These are phyloP conservation scores for Candida sithepensis DNA, from an alignment of 805 yeast genomes.

Conservation along the genomic window DNA sequence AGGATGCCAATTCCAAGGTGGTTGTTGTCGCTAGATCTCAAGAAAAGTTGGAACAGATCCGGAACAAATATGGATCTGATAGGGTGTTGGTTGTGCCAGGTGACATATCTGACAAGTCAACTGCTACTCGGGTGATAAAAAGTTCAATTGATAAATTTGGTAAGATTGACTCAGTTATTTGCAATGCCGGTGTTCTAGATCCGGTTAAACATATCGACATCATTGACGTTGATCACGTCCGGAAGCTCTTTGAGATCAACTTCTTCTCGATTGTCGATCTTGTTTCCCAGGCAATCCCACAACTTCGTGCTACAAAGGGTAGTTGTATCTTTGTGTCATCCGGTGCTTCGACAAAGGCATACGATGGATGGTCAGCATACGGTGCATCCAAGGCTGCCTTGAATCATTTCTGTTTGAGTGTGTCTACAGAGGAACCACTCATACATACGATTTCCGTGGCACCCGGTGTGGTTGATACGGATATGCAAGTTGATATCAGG, in stretches of 20 bases:
- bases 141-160: slow-evolving; percentile 50
- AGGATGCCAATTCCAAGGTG: slow-evolving; percentile 38
- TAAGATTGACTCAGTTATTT: slow-evolving; percentile 57
- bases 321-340: slow-evolving; percentile 78
- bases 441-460: slow-evolving; percentile 72
- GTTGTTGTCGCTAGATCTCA: slow-evolving; percentile 73
- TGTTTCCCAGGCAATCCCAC: slow-evolving; percentile 52
- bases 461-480: slow-evolving; percentile 93
- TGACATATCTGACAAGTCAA: slow-evolving; percentile 49
- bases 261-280: slow-evolving; percentile 70
- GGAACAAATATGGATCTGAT: slow-evolving; percentile 40
- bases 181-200: slow-evolving; percentile 80
- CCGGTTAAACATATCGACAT: slow-evolving; percentile 62
- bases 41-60: slow-evolving; percentile 35
- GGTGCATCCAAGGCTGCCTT: slow-evolving; percentile 91
- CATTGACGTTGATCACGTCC: slow-evolving; percentile 58
- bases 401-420: slow-evolving; percentile 65
- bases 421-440: slow-evolving; percentile 64
- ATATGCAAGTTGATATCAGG: slow-evolving; percentile 82
- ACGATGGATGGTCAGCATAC: slow-evolving; percentile 86
- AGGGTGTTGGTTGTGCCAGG: slow-evolving; percentile 52
- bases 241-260: slow-evolving; percentile 65
- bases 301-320: slow-evolving; percentile 54
- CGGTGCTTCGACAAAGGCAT: slow-evolving; percentile 71
- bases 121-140: slow-evolving; percentile 37